Evolutionary conservation across 768 basidiomycete genomes (phyloP).

Genomic region (Leccinum subgranulosum): DNA sequence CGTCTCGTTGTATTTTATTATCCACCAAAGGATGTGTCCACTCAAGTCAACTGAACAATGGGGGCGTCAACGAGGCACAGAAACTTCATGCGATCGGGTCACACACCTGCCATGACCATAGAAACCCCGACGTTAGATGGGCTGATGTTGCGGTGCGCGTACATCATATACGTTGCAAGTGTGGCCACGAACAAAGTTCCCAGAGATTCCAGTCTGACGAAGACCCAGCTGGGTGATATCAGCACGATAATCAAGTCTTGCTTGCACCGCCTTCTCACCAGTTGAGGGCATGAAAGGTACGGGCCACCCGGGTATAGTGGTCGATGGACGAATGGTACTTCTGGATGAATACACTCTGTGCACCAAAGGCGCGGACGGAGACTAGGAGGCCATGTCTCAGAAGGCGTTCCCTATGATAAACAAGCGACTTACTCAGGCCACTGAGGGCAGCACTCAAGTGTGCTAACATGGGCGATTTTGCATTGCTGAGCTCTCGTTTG

Average conservation of each 20-base stretch:
- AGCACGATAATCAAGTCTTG: background rate
- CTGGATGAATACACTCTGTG: too few species aligned
- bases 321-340: too few species aligned
- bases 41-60: constrained; percentile 1
- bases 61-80: background rate
- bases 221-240: constrained; percentile 27
- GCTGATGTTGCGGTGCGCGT: constrained; percentile 15
- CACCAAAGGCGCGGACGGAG: too few species aligned
- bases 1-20: constrained; percentile 19
- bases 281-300: too few species aligned
- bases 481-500: too few species aligned
- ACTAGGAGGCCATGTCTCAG: too few species aligned
- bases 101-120: constrained; percentile 11
- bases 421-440: too few species aligned
- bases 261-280: background rate
- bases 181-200: constrained; percentile 38
- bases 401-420: too few species aligned
- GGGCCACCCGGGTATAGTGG: too few species aligned
- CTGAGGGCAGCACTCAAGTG: too few species aligned
- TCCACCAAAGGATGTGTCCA: constrained; percentile 18
- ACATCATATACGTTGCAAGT: constrained; percentile 35
- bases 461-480: too few species aligned
- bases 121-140: constrained; percentile 20
- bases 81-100: background rate
- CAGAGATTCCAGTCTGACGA: constrained; percentile 38